Evolutionary conservation across 1,139 yeast species (phyloP).

Genomic region (Candida tetrigidarum): DNA sequence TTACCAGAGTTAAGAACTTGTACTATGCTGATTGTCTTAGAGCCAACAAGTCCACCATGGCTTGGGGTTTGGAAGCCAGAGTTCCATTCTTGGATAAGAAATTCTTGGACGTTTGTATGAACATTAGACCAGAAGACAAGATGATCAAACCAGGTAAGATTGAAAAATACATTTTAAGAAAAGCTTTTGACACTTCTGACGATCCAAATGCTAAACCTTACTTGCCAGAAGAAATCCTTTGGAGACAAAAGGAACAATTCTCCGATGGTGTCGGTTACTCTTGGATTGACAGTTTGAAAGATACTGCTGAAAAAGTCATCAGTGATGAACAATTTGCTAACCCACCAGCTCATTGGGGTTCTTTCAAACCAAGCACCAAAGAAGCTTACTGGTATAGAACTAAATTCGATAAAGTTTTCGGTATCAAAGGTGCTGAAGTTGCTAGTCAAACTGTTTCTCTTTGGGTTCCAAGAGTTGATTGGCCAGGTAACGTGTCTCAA

Average conservation of each 20-base stretch:
- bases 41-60: constrained; percentile 99
- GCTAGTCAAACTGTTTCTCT: constrained; percentile 98
- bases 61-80: constrained; percentile 99
- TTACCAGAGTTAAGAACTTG: constrained; percentile 93
- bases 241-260: constrained; percentile 99
- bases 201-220: constrained; percentile 75
- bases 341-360: constrained; percentile 97
- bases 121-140: constrained; percentile 92
- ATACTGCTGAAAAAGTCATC: constrained; percentile 85
- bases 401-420: constrained; percentile 90
- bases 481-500: constrained; percentile 88
- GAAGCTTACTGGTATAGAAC: constrained; percentile 99
- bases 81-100: constrained; percentile 97
- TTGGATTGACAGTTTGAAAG: constrained; percentile 98
- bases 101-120: constrained; percentile 91
- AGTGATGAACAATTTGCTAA: constrained; percentile 86
- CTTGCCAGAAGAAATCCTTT: constrained; percentile 92
- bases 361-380: constrained; percentile 92
- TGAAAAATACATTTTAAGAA: constrained; percentile 94
- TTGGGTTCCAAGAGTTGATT: constrained; percentile 99
- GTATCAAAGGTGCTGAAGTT: constrained; percentile 66
- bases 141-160: constrained; percentile 76
- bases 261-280: constrained; percentile 99
- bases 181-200: constrained; percentile 91
- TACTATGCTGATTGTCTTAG: constrained; percentile 97